A percentile compares a stretch with the other conserved stretches of the same genome.
Conservation (phyloP, 768 basidiomycete species). For the Lentinula guzmanii region DNA sequence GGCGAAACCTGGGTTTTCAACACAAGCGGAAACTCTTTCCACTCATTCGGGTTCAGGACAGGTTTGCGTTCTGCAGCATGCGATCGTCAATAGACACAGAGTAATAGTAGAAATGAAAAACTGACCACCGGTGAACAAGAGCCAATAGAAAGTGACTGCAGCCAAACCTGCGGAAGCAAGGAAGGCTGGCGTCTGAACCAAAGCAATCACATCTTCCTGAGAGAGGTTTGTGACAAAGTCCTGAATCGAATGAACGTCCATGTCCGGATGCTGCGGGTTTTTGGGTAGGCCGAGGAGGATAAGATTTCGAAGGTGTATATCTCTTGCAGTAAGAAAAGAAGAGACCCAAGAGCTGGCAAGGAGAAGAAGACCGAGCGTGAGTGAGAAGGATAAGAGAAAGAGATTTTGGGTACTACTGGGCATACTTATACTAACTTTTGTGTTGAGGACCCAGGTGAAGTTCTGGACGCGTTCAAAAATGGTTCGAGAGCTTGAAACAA, state of each 20-base stretch:
- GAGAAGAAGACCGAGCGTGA: conserved; percentile 43
- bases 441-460: conserved; percentile 3
- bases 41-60: conserved; percentile 66
- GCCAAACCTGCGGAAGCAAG: conserved; percentile 47
- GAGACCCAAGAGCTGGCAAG: conserved; percentile 34
- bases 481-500: background rate
- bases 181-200: conserved; percentile 38
- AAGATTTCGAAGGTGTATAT: conserved; percentile 52
- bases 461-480: background rate
- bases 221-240: conserved; percentile 11
- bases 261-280: conserved; percentile 15
- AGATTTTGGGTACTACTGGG: conserved; percentile 50
- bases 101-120: conserved; percentile 7
- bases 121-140: conserved; percentile 41
- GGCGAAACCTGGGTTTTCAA: conserved; percentile 84
- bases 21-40: conserved; percentile 77
- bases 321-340: conserved; percentile 40
- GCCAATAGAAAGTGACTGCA: conserved; percentile 46
- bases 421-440: conserved; percentile 26
- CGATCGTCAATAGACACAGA: background rate
- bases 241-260: conserved; percentile 14
- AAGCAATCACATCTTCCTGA: conserved; percentile 27
- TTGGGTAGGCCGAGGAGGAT: conserved; percentile 58
- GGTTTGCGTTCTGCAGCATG: conserved; percentile 52
- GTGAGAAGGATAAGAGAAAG: conserved; percentile 48